Evolutionary conservation across 2,329 filamentous ascomycete species (phyloP), one percentile per base, ranked within the genome.

Genomic region (Clonostachys byssicola): DNA sequence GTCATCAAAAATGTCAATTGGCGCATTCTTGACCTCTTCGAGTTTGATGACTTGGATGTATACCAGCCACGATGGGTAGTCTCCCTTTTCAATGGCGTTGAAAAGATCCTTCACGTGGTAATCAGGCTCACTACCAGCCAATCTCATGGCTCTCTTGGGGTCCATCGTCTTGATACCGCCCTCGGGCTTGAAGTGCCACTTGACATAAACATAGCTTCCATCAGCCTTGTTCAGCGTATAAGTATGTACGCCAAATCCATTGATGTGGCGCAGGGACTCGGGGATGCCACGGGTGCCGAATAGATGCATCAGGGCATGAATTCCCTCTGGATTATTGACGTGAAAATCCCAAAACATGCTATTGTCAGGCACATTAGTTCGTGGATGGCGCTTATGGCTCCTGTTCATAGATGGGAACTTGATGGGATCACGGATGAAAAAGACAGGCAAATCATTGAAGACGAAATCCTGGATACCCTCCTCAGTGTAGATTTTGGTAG

Each of bases 181-280:
- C 47, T 86, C 81, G 0, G 88, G 87, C 0, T 81, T 90, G 57
- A 79, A 91, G 60, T 85, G 81, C 60, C 91, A 92, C 66, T 92
- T 92, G 63, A 89, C 85, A 54, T 91, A 90, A 48, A 79, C 74
- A 2, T 84, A 76, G 60, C 88, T 78, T 18, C 86, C 86, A 53
- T 86, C 75, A 20, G 74, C 77, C 50, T 90, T 90, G 51, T 74
- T 72, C 3, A 91, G 73, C 0, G 80, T 86, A 56, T 75, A 92
- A 0, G 89, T 92, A 65, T 92, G 91, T 55, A 92, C 88, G 46
- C 88, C 88, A 48, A 92, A 92, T 0, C 88, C 88, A 54, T 92
- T 86, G 85, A 92, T 91, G 86, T 91, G 91, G 20, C 88, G 82
- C 66, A 77, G 91, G 0, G 85, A 89, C 3, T 86, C 78, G 2